Evolutionary conservation across 1,284 basidiomycete species (phyloP).

Genomic region (Cryptococcus jaspeensis): DNA sequence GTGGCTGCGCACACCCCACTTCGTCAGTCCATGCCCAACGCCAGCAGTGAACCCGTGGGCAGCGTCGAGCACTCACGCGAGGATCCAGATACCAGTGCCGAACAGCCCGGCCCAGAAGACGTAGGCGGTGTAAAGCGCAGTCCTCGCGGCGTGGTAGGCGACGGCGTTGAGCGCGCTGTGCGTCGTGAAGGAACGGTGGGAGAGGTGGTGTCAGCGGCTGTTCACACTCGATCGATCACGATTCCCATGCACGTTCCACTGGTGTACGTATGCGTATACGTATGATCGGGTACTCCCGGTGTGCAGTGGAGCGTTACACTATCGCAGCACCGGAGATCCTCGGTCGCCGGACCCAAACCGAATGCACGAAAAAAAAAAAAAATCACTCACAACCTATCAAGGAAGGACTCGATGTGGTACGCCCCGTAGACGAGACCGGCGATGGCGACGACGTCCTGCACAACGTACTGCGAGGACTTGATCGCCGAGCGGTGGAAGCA

Average conservation of each 20-base stretch:
- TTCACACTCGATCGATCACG: no score
- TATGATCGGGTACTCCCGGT: no score
- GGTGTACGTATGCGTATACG: no score
- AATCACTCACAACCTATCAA: conserved; percentile 38
- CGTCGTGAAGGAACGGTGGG: conserved; percentile 6
- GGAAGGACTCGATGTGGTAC: conserved; percentile 63
- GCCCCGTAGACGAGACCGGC: conserved; percentile 68
- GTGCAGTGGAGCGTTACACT: neutral
- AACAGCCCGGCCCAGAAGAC: conserved; percentile 81
- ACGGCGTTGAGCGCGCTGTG: conserved; percentile 62
- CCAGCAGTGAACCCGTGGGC: neutral
- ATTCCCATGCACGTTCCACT: no score
- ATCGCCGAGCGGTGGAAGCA: conserved; percentile 91
- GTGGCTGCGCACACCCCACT: conserved; percentile 24
- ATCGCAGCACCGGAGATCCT: neutral
- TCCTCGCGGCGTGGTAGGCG: conserved; percentile 59
- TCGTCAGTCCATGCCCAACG: neutral
- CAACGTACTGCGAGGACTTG: conserved; percentile 75
- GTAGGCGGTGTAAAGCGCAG: conserved; percentile 79
- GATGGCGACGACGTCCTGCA: conserved; percentile 74
- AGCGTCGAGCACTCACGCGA: conserved; percentile 57
- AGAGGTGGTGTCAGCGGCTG: neutral
- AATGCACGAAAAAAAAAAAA: conserved; percentile 1
- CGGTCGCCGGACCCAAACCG: neutral
- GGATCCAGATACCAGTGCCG: conserved; percentile 90